Conservation (phyloP, 2,329 filamentous ascomycete genomes). For the Simplicillium sp. region DNA sequence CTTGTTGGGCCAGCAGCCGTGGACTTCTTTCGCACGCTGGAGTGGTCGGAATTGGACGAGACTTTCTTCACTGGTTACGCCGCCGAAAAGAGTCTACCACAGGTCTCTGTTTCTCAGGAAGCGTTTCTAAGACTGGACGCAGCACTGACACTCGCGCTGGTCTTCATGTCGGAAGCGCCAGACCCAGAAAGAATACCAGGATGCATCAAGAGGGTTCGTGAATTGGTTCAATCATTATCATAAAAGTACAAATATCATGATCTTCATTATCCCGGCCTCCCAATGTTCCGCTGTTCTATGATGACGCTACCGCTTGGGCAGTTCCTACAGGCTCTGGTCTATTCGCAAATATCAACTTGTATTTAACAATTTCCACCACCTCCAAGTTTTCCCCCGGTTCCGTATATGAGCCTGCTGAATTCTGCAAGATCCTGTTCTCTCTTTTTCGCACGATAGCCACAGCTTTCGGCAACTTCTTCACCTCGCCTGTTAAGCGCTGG, state of each 20-base stretch:
- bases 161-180: constrained; percentile 11
- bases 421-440: constrained; percentile 30
- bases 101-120: constrained; percentile 5
- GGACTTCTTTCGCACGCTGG: constrained; percentile 9
- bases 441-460: constrained; percentile 67
- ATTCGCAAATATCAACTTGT: constrained; percentile 76
- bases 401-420: constrained; percentile 26
- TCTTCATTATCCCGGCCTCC: no score
- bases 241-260: not conserved
- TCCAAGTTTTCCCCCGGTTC: constrained; percentile 51
- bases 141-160: constrained; percentile 10
- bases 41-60: constrained; percentile 3
- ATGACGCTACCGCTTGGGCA: constrained; percentile 14
- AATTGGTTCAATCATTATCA: constrained; percentile 3
- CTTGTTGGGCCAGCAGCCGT: constrained; percentile 7
- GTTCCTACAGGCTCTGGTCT: constrained; percentile 76
- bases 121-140: constrained; percentile 9
- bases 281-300: not conserved
- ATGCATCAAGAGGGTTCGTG: constrained; percentile 7
- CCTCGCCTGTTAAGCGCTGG: constrained; percentile 80
- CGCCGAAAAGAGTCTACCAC: not conserved
- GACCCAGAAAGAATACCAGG: constrained; percentile 4
- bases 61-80: constrained; percentile 8
- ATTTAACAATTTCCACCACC: constrained; percentile 77
- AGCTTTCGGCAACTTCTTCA: constrained; percentile 74